Evolutionary conservation across 2,329 filamentous ascomycete species (phyloP).

Genomic region (Xylaria polymorpha): DNA sequence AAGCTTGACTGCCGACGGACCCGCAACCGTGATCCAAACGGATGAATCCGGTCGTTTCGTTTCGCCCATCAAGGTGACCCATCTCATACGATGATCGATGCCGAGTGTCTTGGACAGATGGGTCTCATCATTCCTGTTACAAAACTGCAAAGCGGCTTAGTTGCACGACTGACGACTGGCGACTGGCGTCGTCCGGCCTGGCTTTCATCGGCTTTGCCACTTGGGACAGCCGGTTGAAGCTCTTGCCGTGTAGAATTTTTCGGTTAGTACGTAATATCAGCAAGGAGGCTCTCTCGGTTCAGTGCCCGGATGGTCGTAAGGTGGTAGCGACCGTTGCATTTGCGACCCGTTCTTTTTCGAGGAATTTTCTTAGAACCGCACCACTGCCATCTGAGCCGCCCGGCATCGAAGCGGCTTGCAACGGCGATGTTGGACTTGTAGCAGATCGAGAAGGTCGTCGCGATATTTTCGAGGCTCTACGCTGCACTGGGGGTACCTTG

Average conservation of each 20-base stretch:
- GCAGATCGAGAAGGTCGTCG: conserved; percentile 30
- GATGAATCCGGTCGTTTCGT: conserved; percentile 27
- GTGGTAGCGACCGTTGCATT: conserved; percentile 14
- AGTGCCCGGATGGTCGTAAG: conserved; percentile 24
- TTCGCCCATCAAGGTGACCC: conserved; percentile 18
- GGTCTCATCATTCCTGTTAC: conserved; percentile 13
- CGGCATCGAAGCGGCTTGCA: conserved; percentile 28
- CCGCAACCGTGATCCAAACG: conserved; percentile 13
- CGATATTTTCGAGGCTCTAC: conserved; percentile 18
- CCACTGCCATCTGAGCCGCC: conserved; percentile 28
- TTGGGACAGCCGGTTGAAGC: conserved; percentile 1
- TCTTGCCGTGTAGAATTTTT: conserved; percentile 13
- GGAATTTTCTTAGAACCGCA: conserved; percentile 26
- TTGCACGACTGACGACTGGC: conserved; percentile 4
- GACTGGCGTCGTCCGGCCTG: conserved; percentile 18
- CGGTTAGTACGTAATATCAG: conserved; percentile 33
- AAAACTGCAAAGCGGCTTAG: conserved; percentile 23
- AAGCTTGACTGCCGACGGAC: conserved; percentile 23
- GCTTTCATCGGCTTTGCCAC: conserved; percentile 35
- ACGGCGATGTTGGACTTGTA: conserved; percentile 19
- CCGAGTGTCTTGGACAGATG: conserved; percentile 1
- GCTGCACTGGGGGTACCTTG: conserved; percentile 19
- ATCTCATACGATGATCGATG: neutral
- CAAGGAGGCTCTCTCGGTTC: conserved; percentile 29
- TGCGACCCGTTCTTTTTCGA: conserved; percentile 29